phyloP scores from a whole-genome alignment of 2,329 filamentous ascomycete species.

The Penicillium hesseltinei region DNA sequence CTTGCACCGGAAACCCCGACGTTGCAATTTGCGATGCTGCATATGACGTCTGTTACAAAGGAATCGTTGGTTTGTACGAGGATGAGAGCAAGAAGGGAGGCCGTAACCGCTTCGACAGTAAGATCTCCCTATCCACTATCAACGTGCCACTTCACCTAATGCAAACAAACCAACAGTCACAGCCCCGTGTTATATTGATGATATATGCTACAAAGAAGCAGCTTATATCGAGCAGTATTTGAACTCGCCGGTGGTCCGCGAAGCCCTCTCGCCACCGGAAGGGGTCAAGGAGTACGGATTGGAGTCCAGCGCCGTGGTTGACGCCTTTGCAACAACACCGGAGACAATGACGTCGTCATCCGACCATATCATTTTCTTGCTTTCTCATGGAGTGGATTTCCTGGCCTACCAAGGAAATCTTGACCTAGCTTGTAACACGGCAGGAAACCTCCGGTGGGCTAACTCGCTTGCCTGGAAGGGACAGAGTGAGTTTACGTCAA shows the following conservation, averaged over 20 bases:
- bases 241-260: conserved; percentile 17
- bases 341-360: conserved; percentile 10
- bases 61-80: conserved; percentile 18
- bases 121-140: not conserved
- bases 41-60: conserved; percentile 14
- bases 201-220: conserved; percentile 21
- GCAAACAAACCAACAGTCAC: conserved; percentile 17
- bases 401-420: conserved; percentile 28
- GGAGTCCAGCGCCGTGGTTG: conserved; percentile 5
- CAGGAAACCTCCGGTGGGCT: conserved; percentile 25
- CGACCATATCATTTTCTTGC: conserved; percentile 14
- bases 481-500: conserved; percentile 22
- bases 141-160: not conserved
- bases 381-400: conserved; percentile 19
- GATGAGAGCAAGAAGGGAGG: conserved; percentile 22
- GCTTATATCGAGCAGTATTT: conserved; percentile 21
- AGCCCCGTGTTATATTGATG: conserved; percentile 17
- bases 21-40: conserved; percentile 21
- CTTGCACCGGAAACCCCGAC: conserved; percentile 30
- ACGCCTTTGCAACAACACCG: conserved; percentile 13
- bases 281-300: conserved; percentile 12
- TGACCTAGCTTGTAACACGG: conserved; percentile 29
- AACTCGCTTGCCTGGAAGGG: conserved; percentile 26
- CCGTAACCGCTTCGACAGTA: conserved; percentile 27
- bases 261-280: conserved; percentile 16